Percentiles rank a stretch among this genome's conserved stretches.
phyloP scores from a whole-genome alignment of 495 filamentous ascomycete genomes.

The Penicillium parvum region DNA sequence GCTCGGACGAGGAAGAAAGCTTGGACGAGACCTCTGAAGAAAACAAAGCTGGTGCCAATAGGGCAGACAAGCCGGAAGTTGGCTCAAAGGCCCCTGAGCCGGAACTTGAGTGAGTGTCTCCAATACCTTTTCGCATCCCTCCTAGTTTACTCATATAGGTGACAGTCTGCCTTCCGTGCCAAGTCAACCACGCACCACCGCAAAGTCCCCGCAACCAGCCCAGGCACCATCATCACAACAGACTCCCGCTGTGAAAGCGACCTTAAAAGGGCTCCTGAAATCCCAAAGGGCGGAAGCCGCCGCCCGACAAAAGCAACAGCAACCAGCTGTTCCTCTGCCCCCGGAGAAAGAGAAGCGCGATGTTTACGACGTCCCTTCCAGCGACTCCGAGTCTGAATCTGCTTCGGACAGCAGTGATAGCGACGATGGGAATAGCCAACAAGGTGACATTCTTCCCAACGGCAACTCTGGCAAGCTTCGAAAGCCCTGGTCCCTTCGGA shows the following conservation, averaged over 20 bases:
- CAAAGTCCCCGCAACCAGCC: no score
- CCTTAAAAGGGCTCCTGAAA: neutral
- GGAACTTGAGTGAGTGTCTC: no score
- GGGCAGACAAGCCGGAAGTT: neutral
- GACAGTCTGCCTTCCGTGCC: no score
- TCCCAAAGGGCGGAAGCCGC: neutral
- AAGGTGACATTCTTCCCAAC: slow-evolving; percentile 12
- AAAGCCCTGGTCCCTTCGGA: neutral
- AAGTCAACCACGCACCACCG: no score
- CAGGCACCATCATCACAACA: neutral
- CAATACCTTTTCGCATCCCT: no score
- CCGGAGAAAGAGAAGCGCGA: neutral
- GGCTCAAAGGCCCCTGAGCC: no score
- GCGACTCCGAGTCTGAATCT: neutral
- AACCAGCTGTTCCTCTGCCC: neutral
- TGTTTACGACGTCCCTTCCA: neutral
- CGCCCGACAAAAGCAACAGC: neutral
- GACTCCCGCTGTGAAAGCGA: neutral
- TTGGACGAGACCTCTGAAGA: slow-evolving; percentile 5
- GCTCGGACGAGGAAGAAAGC: slow-evolving; percentile 1
- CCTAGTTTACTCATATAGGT: no score
- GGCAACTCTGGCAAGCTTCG: slow-evolving; percentile 10
- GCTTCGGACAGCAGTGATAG: neutral
- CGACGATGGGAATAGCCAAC: slow-evolving; percentile 12
- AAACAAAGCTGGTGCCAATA: slow-evolving; percentile 1